Evolutionary conservation across 108 stramenopile genomes (phyloP).

Genomic region (Conticribra guillardii): DNA sequence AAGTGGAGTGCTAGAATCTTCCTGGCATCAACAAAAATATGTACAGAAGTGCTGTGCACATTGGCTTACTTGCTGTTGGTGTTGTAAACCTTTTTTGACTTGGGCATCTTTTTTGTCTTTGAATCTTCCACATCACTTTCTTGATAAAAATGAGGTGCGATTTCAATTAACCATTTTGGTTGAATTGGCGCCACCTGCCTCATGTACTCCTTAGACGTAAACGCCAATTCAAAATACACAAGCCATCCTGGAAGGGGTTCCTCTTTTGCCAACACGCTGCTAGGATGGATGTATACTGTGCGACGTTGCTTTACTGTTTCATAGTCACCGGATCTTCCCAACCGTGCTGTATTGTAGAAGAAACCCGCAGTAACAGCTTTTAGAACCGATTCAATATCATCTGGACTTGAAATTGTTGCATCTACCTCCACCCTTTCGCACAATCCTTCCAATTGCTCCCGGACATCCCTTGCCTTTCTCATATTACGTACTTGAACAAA

Average conservation of each 20-base stretch:
- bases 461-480: conserved; percentile 94
- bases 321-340: conserved; percentile 91
- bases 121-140: conserved; percentile 90
- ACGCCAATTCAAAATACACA: conserved; percentile 95
- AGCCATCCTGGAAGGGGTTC: conserved; percentile 94
- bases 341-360: conserved; percentile 96
- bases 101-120: conserved; percentile 90
- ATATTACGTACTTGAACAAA: conserved; percentile 96
- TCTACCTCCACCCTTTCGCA: conserved; percentile 99
- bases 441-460: conserved; percentile 97
- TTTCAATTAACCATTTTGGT: conserved; percentile 95
- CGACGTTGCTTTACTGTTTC: conserved; percentile 95
- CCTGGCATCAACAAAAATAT: too few species aligned
- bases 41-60: too few species aligned
- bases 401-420: conserved; percentile 60
- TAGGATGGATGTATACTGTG: conserved; percentile 97
- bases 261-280: conserved; percentile 91
- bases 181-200: conserved; percentile 95
- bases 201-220: conserved; percentile 99
- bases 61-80: too few species aligned
- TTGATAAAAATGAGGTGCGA: conserved; percentile 98
- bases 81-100: too few species aligned
- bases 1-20: too few species aligned
- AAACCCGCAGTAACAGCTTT: conserved; percentile 97
- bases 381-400: conserved; percentile 80